Evolutionary conservation across 106 monocot species (phyloP).

Genomic region (Dioscorea dumetorum): DNA sequence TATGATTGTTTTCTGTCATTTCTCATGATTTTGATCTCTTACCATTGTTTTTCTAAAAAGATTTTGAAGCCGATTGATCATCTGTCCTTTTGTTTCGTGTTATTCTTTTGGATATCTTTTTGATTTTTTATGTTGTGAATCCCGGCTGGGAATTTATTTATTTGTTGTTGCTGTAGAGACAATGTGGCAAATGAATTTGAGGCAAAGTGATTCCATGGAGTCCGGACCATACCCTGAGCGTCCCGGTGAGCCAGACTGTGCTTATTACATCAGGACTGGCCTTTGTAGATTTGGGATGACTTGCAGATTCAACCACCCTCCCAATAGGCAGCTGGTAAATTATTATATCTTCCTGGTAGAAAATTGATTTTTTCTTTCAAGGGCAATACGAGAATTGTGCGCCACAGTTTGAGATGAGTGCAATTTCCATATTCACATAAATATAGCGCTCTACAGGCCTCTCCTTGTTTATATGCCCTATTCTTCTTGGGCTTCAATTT

Average conservation of each 20-base stretch:
- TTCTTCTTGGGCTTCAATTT: neutral
- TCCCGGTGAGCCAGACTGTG: constrained; percentile 58
- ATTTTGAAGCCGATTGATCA: neutral
- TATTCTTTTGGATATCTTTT: neutral
- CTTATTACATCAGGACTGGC: constrained; percentile 67
- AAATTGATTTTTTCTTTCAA: neutral
- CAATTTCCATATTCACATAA: neutral
- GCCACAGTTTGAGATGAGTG: neutral
- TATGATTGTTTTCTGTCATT: neutral
- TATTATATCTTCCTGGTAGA: neutral
- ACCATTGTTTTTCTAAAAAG: neutral
- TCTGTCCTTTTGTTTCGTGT: neutral
- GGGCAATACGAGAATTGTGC: neutral
- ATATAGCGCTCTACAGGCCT: too few species aligned
- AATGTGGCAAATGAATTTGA: constrained; percentile 52
- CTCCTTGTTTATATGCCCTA: neutral
- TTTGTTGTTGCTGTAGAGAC: constrained; percentile 31
- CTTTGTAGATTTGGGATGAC: constrained; percentile 70
- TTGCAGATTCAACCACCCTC: constrained; percentile 75
- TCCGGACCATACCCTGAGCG: constrained; percentile 50
- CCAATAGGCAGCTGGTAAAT: constrained; percentile 55
- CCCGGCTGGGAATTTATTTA: neutral
- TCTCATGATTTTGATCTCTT: neutral
- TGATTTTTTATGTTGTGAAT: too few species aligned
- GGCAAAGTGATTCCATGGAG: constrained; percentile 29